Conservation (phyloP, 2,329 filamentous ascomycete species). For the Calonectria montana region DNA sequence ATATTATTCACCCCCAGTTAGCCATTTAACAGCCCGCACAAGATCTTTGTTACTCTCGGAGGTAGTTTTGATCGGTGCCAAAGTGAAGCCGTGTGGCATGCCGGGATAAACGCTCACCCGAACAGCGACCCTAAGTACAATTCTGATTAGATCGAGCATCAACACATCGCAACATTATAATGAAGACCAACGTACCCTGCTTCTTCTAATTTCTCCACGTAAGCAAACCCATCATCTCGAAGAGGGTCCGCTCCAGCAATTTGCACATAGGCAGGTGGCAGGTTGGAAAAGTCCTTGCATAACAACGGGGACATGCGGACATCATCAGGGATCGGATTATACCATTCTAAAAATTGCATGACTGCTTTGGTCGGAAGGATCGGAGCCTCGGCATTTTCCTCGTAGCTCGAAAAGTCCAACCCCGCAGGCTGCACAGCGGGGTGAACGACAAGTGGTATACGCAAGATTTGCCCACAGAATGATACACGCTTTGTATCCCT, state of each 20-base stretch:
- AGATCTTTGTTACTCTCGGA: not conserved
- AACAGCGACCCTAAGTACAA: not conserved
- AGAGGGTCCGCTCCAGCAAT: not conserved
- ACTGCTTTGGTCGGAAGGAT: not conserved
- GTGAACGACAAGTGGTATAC: not conserved
- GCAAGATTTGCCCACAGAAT: not conserved
- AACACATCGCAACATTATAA: accelerated
- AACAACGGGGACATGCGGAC: not conserved
- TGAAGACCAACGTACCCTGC: not conserved
- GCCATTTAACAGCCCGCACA: not conserved
- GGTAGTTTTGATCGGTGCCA: not conserved
- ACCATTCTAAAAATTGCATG: not conserved
- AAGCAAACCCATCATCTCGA: not conserved
- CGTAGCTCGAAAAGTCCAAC: not conserved
- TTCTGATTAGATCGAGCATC: no score
- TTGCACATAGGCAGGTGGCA: not conserved
- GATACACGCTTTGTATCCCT: not conserved
- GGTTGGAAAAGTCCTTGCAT: not conserved
- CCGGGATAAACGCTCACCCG: not conserved
- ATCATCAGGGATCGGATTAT: not conserved
- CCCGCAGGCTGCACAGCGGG: not conserved
- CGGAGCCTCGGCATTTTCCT: not conserved
- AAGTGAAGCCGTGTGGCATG: not conserved
- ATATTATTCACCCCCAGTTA: not conserved
- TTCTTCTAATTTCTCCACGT: not conserved